Evolutionary conservation across 805 yeast genomes (phyloP).

Genomic region (Phaffomyces thermotolerans): DNA sequence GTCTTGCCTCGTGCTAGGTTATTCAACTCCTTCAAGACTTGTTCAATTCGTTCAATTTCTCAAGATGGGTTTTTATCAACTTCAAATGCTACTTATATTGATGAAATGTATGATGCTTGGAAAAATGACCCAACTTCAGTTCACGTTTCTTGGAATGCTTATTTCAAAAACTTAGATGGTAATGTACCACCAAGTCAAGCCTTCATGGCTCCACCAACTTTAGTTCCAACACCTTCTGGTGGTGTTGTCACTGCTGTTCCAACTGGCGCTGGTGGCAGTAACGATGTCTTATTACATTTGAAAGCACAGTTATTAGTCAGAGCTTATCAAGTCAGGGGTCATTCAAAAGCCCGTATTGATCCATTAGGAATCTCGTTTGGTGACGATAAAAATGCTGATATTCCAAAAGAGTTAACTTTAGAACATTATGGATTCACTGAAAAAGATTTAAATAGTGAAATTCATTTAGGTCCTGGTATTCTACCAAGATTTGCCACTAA

Average conservation of each 20-base stretch:
- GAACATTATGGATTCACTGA: constrained; percentile 91
- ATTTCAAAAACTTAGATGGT: constrained; percentile 83
- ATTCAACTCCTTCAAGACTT: constrained; percentile 8
- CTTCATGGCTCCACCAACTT: constrained; percentile 85
- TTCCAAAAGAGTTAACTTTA: constrained; percentile 83
- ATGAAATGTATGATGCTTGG: constrained; percentile 98
- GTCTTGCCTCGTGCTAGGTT: constrained; percentile 20
- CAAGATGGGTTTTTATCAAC: constrained; percentile 75
- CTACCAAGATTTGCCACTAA: constrained; percentile 78
- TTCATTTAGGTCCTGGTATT: constrained; percentile 96
- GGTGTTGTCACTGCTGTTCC: constrained; percentile 63
- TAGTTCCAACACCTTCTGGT: constrained; percentile 75
- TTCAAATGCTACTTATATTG: constrained; percentile 85
- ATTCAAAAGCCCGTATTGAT: constrained; percentile 88
- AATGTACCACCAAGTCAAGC: constrained; percentile 68
- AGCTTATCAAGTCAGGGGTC: constrained; percentile 98
- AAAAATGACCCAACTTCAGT: constrained; percentile 82
- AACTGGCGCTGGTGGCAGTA: constrained; percentile 32
- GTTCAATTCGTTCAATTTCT: constrained; percentile 7
- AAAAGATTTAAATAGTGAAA: constrained; percentile 72
- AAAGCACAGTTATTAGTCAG: constrained; percentile 94
- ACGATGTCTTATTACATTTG: constrained; percentile 73
- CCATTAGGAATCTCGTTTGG: constrained; percentile 92
- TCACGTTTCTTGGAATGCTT: constrained; percentile 95
- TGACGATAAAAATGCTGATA: constrained; percentile 41